These are phyloP conservation scores for Trypanosoma melophagium DNA, from an alignment of 208 protist species.

Conservation along the genomic window DNA sequence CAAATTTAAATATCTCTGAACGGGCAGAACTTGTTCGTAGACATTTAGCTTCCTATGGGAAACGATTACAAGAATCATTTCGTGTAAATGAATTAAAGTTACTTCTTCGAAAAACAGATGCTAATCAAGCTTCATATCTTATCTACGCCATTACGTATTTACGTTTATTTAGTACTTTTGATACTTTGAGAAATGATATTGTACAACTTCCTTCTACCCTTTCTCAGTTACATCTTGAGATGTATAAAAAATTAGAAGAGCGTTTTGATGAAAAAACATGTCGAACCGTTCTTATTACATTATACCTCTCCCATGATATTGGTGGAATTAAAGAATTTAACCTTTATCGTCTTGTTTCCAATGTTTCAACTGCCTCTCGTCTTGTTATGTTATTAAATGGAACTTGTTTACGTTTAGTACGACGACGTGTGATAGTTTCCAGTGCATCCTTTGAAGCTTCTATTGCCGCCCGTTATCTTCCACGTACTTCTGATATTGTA, in stretches of 20 bases:
- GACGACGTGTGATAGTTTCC: conserved; percentile 39
- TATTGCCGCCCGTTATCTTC: conserved; percentile 53
- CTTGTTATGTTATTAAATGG: conserved; percentile 71
- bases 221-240: conserved; percentile 45
- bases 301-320: conserved; percentile 53
- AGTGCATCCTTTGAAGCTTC: conserved; percentile 54
- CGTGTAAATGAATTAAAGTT: conserved; percentile 63
- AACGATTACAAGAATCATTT: conserved; percentile 73
- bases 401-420: conserved; percentile 50
- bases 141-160: conserved; percentile 71
- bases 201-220: conserved; percentile 55
- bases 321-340: conserved; percentile 82
- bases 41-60: conserved; percentile 76
- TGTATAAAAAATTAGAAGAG: conserved; percentile 55
- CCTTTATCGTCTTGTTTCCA: conserved; percentile 73
- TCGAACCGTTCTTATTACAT: conserved; percentile 54
- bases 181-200: conserved; percentile 76
- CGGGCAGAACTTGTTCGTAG: conserved; percentile 68
- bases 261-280: conserved; percentile 54
- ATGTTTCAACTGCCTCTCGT: conserved; percentile 68
- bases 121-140: conserved; percentile 64
- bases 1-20: conserved; percentile 50
- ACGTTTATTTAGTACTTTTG: conserved; percentile 80
- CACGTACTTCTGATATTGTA: conserved; percentile 37
- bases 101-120: conserved; percentile 72